phyloP scores from a whole-genome alignment of 345 rosid genomes.

The Schrenkiella parvula region DNA sequence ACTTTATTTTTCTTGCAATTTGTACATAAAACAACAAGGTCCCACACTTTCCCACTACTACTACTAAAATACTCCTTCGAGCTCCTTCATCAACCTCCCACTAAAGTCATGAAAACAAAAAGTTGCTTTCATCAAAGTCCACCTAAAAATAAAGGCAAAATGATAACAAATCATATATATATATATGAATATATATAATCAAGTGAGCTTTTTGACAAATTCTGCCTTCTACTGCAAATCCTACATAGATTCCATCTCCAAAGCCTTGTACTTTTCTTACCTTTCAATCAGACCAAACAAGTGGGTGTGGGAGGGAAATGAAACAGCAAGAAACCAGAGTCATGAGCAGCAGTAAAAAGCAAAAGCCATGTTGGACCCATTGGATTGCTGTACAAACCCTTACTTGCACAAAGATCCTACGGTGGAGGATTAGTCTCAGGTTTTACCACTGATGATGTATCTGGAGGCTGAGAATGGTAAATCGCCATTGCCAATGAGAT shows the following conservation, averaged over 20 bases:
- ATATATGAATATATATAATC: no score
- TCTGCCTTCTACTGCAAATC: conserved; percentile 36
- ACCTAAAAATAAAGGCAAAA: conserved; percentile 41
- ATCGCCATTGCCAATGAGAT: conserved; percentile 89
- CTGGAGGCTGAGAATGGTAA: conserved; percentile 79
- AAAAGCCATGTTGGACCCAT: conserved; percentile 37
- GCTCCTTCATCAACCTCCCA: conserved; percentile 37
- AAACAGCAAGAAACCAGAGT: conserved; percentile 24
- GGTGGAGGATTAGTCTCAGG: conserved; percentile 72
- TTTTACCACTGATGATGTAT: conserved; percentile 66
- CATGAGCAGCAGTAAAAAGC: conserved; percentile 11
- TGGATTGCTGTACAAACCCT: conserved; percentile 38
- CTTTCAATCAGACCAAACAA: conserved; percentile 11
- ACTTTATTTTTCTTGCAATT: conserved; percentile 26
- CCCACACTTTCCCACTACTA: conserved; percentile 57
- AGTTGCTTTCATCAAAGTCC: conserved; percentile 69
- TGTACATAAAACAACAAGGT: conserved; percentile 38
- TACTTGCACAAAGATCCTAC: conserved; percentile 31
- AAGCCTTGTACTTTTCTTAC: conserved; percentile 16
- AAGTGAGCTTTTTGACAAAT: conserved; percentile 55
- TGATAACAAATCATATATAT: conserved; percentile 34
- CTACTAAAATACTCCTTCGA: conserved; percentile 34
- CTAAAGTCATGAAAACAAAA: conserved; percentile 33
- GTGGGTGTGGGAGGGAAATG: conserved; percentile 27
- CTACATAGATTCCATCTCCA: conserved; percentile 30